phyloP scores from a whole-genome alignment of 2,329 filamentous ascomycete species.

The Colletotrichum tamarilloi region DNA sequence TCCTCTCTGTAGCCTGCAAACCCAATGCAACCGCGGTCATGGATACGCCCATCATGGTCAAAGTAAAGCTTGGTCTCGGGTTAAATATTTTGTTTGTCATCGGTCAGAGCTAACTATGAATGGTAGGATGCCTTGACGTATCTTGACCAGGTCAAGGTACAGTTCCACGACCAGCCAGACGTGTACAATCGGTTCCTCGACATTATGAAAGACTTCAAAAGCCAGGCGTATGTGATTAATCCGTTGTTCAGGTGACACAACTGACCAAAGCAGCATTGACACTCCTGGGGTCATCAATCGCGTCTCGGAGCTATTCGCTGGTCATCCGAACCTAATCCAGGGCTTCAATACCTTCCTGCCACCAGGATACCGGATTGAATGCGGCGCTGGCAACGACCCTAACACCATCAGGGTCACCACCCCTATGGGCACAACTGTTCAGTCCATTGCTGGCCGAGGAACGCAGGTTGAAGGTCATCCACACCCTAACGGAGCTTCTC shows the following conservation, averaged over 20 bases:
- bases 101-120: conserved; percentile 11
- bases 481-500: conserved; percentile 48
- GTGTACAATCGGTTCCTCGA: conserved; percentile 97
- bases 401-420: conserved; percentile 98
- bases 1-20: neutral
- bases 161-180: conserved; percentile 95
- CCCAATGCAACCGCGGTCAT: conserved; percentile 18
- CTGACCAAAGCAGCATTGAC: conserved; percentile 75
- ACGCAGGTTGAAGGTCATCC: conserved; percentile 57
- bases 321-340: conserved; percentile 94
- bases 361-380: conserved; percentile 96
- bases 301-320: conserved; percentile 94
- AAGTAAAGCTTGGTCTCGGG: conserved; percentile 18
- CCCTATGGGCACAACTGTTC: conserved; percentile 95
- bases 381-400: conserved; percentile 90
- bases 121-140: conserved; percentile 84
- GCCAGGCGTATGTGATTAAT: conserved; percentile 78
- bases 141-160: conserved; percentile 97
- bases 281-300: conserved; percentile 97
- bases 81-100: neutral
- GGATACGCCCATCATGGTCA: conserved; percentile 24
- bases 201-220: conserved; percentile 99
- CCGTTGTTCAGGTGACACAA: conserved; percentile 3
- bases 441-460: conserved; percentile 76
- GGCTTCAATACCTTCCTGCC: conserved; percentile 98